phyloP scores from a whole-genome alignment of 2,329 filamentous ascomycete species.

The Aspergillus transmontanensis region DNA sequence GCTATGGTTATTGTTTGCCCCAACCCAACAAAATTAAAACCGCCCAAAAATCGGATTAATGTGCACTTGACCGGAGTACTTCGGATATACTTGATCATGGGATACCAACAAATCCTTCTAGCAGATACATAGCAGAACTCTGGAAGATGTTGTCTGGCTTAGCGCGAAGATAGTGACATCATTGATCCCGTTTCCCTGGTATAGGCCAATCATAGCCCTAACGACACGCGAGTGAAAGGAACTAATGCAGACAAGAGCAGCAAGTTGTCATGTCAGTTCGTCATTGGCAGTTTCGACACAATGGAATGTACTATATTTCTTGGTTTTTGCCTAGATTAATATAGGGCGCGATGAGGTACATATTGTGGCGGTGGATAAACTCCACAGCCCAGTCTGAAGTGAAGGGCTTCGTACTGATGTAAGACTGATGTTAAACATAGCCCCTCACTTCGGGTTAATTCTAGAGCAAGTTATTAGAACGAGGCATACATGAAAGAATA shows the following conservation, averaged over 20 bases:
- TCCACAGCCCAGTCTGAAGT: not conserved
- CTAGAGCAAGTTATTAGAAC: no score
- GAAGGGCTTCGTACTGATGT: not conserved
- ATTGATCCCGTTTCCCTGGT: not conserved
- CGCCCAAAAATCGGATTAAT: no score
- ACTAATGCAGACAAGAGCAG: not conserved
- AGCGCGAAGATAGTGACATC: not conserved
- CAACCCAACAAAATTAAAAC: not conserved
- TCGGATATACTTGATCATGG: not conserved
- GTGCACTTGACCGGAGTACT: not conserved
- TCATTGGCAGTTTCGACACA: not conserved
- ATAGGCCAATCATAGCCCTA: constrained; percentile 1
- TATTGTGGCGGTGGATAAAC: not conserved
- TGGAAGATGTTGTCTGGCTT: not conserved
- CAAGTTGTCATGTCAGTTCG: not conserved
- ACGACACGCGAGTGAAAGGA: not conserved
- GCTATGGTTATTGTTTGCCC: not conserved
- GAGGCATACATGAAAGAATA: not conserved
- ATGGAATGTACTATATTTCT: not conserved
- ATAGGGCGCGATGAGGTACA: not conserved
- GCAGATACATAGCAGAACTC: not conserved
- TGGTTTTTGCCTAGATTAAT: not conserved
- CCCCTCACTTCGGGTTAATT: not conserved
- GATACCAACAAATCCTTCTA: not conserved
- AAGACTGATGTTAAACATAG: not conserved